phyloP scores from a whole-genome alignment of 2,329 filamentous ascomycete species.

The Sclerotinia spermophila region DNA sequence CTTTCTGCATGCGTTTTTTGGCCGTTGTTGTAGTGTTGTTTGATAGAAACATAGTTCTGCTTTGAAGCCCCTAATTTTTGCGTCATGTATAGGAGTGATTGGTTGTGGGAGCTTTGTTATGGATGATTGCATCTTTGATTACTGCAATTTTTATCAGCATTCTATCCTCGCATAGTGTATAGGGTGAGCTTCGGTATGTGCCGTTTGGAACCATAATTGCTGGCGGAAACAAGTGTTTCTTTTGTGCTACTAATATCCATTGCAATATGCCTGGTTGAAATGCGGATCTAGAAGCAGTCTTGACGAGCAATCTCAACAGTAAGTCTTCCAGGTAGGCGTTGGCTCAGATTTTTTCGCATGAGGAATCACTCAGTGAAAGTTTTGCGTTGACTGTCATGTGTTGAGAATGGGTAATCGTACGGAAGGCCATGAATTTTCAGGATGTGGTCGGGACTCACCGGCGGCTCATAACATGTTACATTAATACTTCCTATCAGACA shows the following conservation, averaged over 20 bases:
- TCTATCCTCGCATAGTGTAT: background rate
- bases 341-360: too few relatives aligned
- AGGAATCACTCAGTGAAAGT: too few relatives aligned
- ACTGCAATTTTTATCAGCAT: background rate
- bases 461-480: background rate
- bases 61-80: background rate
- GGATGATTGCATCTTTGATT: background rate
- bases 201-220: rapidly evolving
- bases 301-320: background rate
- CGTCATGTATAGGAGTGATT: rapidly evolving
- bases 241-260: rapidly evolving
- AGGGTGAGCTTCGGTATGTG: rapidly evolving
- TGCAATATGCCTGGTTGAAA: too few relatives aligned
- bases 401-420: background rate
- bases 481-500: background rate
- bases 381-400: background rate
- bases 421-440: rapidly evolving
- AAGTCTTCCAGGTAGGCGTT: too few relatives aligned
- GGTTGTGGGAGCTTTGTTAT: rapidly evolving
- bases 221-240: rapidly evolving
- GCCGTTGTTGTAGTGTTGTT: background rate
- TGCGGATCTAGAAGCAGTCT: background rate
- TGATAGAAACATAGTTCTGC: background rate
- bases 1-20: background rate
- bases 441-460: background rate